Conservation (phyloP, 1,139 yeast genomes). For the Pichia norvegensis region DNA sequence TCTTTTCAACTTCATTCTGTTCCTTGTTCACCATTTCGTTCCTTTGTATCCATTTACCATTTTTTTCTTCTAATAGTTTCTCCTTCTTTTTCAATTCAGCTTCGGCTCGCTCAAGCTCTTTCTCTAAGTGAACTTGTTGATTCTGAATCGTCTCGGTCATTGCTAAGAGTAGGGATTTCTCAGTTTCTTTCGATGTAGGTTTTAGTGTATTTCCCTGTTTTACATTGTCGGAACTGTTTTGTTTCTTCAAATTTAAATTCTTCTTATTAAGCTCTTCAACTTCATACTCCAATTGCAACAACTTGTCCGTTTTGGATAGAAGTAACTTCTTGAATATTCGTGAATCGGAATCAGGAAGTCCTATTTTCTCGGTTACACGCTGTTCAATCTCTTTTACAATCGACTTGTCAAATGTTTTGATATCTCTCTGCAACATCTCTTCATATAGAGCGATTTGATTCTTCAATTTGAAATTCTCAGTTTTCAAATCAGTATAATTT, state of each 20-base stretch:
- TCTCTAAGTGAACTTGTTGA: constrained; percentile 4
- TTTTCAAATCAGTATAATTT: not conserved
- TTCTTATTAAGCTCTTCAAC: not conserved
- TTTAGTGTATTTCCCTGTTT: not conserved
- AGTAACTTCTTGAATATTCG: constrained; percentile 8
- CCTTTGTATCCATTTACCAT: not conserved
- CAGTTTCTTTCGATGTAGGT: not conserved
- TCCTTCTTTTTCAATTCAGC: constrained; percentile 2
- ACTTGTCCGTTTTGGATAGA: constrained; percentile 10
- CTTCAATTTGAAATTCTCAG: not conserved
- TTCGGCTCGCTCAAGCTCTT: constrained; percentile 8
- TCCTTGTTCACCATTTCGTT: constrained; percentile 3
- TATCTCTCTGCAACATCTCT: not conserved
- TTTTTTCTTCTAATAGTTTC: not conserved
- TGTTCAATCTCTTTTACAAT: not conserved
- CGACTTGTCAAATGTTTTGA: not conserved
- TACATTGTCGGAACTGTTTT: not conserved
- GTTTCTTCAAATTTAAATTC: not conserved
- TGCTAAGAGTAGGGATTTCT: not conserved
- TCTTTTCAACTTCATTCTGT: constrained; percentile 8
- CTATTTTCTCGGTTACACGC: not conserved
- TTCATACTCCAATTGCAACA: constrained; percentile 7
- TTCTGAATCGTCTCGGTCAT: constrained; percentile 7
- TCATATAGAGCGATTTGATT: not conserved
- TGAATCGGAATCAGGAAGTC: constrained; percentile 6